A percentile compares a stretch with the other conserved stretches of the same genome.
Conservation (phyloP, 805 yeast genomes). For the Ogataea dorogensis region DNA sequence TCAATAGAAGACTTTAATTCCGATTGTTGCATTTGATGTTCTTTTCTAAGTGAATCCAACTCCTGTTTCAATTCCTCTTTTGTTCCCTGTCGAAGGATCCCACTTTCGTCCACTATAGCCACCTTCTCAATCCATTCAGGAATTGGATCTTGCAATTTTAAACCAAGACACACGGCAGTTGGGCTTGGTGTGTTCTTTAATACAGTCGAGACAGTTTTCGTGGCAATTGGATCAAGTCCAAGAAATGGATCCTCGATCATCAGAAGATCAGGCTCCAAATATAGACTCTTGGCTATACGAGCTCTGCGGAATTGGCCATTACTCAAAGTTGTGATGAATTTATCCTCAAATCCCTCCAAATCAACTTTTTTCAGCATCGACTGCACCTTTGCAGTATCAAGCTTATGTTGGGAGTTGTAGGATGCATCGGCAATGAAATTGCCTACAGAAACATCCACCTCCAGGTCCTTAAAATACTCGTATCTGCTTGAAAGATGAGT, state of each 20-base stretch:
- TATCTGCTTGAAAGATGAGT: conserved; percentile 88
- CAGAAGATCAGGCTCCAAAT: conserved; percentile 61
- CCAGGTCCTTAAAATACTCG: conserved; percentile 77
- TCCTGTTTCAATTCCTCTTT: conserved; percentile 21
- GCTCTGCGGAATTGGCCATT: conserved; percentile 95
- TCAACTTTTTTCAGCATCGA: conserved; percentile 49
- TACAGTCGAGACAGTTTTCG: conserved; percentile 55
- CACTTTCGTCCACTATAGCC: conserved; percentile 57
- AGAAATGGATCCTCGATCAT: conserved; percentile 89
- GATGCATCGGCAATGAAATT: conserved; percentile 59
- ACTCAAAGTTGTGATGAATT: conserved; percentile 85
- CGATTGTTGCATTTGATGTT: too few species aligned
- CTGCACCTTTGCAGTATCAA: conserved; percentile 39
- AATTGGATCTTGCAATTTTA: conserved; percentile 68
- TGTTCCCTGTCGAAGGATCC: conserved; percentile 51
- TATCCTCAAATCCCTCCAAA: conserved; percentile 54
- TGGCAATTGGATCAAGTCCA: conserved; percentile 81
- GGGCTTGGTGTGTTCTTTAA: conserved; percentile 33
- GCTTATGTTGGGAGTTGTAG: conserved; percentile 39
- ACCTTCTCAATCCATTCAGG: conserved; percentile 82
- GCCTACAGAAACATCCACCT: conserved; percentile 68
- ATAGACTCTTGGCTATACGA: conserved; percentile 71
- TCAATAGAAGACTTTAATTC: conserved; percentile 13
- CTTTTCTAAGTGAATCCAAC: too few species aligned
- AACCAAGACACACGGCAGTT: conserved; percentile 70